Conservation (phyloP, 495 filamentous ascomycete species). For the Cercophora sp. region DNA sequence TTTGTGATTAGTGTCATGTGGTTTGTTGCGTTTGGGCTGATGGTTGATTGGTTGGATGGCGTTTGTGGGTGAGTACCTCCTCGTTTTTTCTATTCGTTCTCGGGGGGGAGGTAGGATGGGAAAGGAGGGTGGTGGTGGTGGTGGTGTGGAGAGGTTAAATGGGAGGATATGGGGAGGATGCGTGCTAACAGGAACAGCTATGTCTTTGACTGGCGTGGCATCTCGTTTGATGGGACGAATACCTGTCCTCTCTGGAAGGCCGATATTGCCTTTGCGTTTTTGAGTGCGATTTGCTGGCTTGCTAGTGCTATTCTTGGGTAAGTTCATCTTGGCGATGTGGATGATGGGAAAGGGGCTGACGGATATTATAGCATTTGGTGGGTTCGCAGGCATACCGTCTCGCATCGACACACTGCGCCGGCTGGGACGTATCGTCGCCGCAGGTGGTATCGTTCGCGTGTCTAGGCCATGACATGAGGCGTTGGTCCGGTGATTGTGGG, state of each 20-base stretch:
- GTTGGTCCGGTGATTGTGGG: too few relatives aligned
- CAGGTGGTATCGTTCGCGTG: constrained; percentile 40
- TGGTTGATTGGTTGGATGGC: constrained; percentile 49
- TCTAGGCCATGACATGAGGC: too few relatives aligned
- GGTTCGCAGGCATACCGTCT: constrained; percentile 33
- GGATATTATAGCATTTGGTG: constrained; percentile 32
- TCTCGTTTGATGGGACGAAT: constrained; percentile 74
- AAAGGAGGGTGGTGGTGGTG: too few relatives aligned
- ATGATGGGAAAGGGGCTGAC: not conserved
- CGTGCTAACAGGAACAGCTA: constrained; percentile 42
- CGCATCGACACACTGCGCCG: not conserved
- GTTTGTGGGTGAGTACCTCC: constrained; percentile 57
- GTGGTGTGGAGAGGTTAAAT: not conserved
- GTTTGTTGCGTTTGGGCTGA: constrained; percentile 61
- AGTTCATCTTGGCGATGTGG: not conserved
- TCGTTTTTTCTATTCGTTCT: not conserved
- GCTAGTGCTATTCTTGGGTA: constrained; percentile 51
- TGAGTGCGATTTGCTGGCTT: constrained; percentile 66
- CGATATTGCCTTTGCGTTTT: constrained; percentile 61
- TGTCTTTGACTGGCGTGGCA: constrained; percentile 88
- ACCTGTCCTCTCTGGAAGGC: constrained; percentile 62
- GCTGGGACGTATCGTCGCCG: constrained; percentile 30
- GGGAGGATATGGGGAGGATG: not conserved
- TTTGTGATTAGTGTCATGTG: constrained; percentile 56
- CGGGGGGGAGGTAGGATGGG: not conserved